Base-by-base conservation (phyloP, 1,284 basidiomycete species). In the Apiotrichum veenhuisii region DNA sequence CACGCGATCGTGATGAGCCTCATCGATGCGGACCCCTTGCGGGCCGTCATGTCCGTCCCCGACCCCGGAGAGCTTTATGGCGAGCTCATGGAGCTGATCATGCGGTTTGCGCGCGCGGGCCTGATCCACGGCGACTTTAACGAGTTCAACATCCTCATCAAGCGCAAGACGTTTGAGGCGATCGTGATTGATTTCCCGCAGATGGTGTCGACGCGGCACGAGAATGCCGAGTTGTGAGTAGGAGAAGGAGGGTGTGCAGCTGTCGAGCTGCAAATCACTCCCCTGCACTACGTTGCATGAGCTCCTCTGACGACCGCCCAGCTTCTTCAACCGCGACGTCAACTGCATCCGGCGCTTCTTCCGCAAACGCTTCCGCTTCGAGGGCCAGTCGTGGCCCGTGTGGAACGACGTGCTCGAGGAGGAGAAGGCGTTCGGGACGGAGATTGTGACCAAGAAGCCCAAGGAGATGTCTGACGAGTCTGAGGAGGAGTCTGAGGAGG, bases 71-170 rank as follows among this genome's bases (percentile, higher is more conserved):
- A 87, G 62, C 83, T 98, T 33, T 98, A 98, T 77, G 92, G 93
- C 1, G 80, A 83, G 18, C 81, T 98, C 41, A 98, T 98, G 94
- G 90, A 92, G 74, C 81, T 98, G 55, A 94, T 98, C 70, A 91
- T 98, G 58, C 89, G 92, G 51, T 88, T 98, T 65, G 95, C 94
- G 3, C 85, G 85, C 43, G 86, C 89, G 2, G 96, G 96, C 1
- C 82, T 99, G 23, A 98, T 99, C 54, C 95, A 99, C 71, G 95
- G 96, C 50, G 95, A 99, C 77, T 99, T 91, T 79, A 99, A 99
- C 78, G 96, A 99, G 74, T 99, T 98, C 81, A 98, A 99, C 76
- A 92, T 99, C 67, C 85, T 99, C 59, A 91, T 99, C 63, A 83
- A 84, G 46, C 84, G 87, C 50, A 86, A 86, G 54, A 51, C 54